These are phyloP conservation scores for Globisporangium paroecandrum DNA, from an alignment of 352 stramenopile species.

Conservation along the genomic window DNA sequence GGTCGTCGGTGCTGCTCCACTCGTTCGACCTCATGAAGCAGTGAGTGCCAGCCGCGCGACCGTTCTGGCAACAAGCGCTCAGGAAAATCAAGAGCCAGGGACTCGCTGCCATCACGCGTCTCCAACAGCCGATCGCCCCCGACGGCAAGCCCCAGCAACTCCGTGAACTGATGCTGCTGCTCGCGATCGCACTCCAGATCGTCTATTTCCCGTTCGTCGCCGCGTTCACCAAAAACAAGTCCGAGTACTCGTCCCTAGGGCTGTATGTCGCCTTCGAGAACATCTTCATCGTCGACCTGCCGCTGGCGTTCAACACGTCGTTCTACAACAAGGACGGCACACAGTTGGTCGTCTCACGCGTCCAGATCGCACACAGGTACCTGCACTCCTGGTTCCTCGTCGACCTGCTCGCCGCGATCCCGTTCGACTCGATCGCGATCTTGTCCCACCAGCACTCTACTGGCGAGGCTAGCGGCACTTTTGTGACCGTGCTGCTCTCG, in stretches of 20 bases:
- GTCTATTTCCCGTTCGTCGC: slow-evolving; percentile 6
- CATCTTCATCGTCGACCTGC: neutral
- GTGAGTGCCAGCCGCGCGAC: neutral
- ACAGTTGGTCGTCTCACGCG: slow-evolving; percentile 3
- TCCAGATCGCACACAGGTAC: slow-evolving; percentile 10
- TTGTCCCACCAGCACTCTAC: neutral
- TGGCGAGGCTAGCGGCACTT: neutral
- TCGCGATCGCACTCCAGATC: slow-evolving; percentile 1
- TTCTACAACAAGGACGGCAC: slow-evolving; percentile 13
- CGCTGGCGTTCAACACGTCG: slow-evolving; percentile 16
- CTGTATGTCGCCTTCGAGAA: slow-evolving; percentile 2
- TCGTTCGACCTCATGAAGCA: neutral
- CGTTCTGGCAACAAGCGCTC: neutral
- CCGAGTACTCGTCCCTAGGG: neutral
- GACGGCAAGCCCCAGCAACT: slow-evolving; percentile 1
- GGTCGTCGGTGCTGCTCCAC: neutral
- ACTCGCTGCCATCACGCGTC: neutral
- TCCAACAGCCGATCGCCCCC: slow-evolving; percentile 2
- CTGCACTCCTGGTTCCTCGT: slow-evolving; percentile 6
- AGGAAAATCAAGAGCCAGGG: neutral
- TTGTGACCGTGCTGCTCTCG: neutral
- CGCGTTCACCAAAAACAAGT: slow-evolving; percentile 1
- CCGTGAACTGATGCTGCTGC: neutral
- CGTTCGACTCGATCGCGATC: neutral
- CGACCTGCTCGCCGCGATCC: slow-evolving; percentile 6